Conservation (phyloP, 2,329 filamentous ascomycete species). For the Beauveria brongniartii region DNA sequence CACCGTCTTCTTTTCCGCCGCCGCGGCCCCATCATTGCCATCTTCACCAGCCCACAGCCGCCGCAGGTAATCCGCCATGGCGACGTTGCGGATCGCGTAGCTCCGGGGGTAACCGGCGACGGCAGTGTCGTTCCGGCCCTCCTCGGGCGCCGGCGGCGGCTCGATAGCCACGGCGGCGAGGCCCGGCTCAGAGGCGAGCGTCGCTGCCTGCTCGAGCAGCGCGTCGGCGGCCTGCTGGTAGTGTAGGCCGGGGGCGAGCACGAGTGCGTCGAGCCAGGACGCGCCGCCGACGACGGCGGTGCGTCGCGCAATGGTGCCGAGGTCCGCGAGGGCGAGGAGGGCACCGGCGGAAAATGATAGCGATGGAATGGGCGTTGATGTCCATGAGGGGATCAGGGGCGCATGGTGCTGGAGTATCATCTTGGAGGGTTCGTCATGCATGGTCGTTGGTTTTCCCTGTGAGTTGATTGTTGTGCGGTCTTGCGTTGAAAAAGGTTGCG, state of each 20-base stretch:
- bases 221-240: slow-evolving; percentile 49
- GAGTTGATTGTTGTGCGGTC: not conserved
- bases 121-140: slow-evolving; percentile 23
- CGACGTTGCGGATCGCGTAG: slow-evolving; percentile 37
- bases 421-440: not conserved
- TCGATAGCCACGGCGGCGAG: slow-evolving; percentile 30
- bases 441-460: not conserved
- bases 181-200: slow-evolving; percentile 18
- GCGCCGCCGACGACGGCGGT: slow-evolving; percentile 50
- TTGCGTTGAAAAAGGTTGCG: too few species aligned
- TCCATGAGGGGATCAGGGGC: slow-evolving; percentile 33
- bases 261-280: slow-evolving; percentile 46
- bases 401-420: not conserved
- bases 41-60: slow-evolving; percentile 19
- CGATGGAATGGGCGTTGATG: slow-evolving; percentile 35
- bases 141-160: slow-evolving; percentile 13
- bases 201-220: slow-evolving; percentile 35
- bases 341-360: slow-evolving; percentile 43
- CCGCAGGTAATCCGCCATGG: slow-evolving; percentile 40
- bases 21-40: not conserved
- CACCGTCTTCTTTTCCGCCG: not conserved
- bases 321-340: slow-evolving; percentile 50
- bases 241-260: slow-evolving; percentile 53
- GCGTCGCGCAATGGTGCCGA: slow-evolving; percentile 46
- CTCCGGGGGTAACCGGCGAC: too few species aligned